Base-by-base conservation (phyloP, 495 filamentous ascomycete genomes). In the Aspergillus campestris region DNA sequence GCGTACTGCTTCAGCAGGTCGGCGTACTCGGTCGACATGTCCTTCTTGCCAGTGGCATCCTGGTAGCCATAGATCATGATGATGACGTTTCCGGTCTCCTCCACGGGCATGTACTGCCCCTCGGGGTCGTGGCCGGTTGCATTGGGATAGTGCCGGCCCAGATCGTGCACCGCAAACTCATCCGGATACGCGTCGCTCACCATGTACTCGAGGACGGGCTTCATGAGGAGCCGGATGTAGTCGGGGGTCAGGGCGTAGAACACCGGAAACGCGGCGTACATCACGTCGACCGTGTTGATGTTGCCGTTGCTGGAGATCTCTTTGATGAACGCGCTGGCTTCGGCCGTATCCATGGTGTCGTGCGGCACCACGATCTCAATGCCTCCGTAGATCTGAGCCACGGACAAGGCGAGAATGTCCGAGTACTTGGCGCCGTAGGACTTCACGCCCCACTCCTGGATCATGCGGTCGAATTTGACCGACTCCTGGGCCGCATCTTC, bases 251-350 rank as follows among this genome's bases (percentile, higher is more conserved):
- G 42, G 9, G 62, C 52, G 34, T 65, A 66, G 50, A 73, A 66
- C 7, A 70, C 57, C 7, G 70, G 69, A 42, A 65, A 64, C 0
- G 60, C 58, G 7, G 65, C 64, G 32, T 60, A 69, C 33, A 74
- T 68, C 2, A 74, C 64, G 48, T 73, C 72, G 13, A 74, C 48
- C 3, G 70, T 74, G 38, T 73, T 72, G 44, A 73, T 66, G 41
- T 74, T 70, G 2, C 71, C 72, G 50, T 75, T 60, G 31, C 62
- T 70, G 7, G 65, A 69, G 29, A 74, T 72, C 45, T 73, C 71
- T 47, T 75, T 75, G 34, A 74, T 51, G 45, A 74, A 75, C 7
- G 66, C 59, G 30, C 69, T 59, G 24, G 50, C 38, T 37, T 65
- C 53, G 36, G 45, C 59, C 18, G 63, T 70, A 42, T 67, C 61